phyloP scores from a whole-genome alignment of 1,284 basidiomycete genomes.

The Coriolopsis trogii region DNA sequence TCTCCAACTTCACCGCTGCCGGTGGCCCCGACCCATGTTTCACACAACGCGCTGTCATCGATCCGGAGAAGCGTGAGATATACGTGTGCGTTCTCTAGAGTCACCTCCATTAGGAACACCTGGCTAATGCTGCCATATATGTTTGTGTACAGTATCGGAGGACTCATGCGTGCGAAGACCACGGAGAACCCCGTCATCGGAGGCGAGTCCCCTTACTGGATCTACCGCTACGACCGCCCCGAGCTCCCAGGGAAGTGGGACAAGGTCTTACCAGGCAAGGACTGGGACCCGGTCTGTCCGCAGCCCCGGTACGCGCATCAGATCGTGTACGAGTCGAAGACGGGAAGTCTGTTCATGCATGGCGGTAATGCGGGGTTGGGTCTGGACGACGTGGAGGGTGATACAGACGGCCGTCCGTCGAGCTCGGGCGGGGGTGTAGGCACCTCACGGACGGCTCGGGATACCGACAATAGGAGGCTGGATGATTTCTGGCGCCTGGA shows the following conservation, averaged over 20 bases:
- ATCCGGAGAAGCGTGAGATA: conserved; percentile 62
- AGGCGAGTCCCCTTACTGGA: conserved; percentile 58
- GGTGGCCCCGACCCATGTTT: conserved; percentile 72
- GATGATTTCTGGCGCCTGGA: conserved; percentile 80
- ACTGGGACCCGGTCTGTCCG: conserved; percentile 13
- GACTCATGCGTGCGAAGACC: conserved; percentile 48
- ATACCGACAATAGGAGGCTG: conserved; percentile 47
- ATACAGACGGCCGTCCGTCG: background rate
- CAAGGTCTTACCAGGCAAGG: conserved; percentile 46
- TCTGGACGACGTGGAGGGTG: conserved; percentile 18
- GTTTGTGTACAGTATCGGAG: conserved; percentile 52
- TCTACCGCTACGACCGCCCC: conserved; percentile 57
- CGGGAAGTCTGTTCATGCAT: conserved; percentile 64
- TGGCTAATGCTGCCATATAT: background rate
- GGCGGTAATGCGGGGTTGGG: conserved; percentile 65
- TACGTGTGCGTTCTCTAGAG: conserved; percentile 58
- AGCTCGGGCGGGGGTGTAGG: background rate
- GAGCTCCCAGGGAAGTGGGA: conserved; percentile 65
- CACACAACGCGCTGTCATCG: conserved; percentile 71
- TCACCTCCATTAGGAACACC: background rate
- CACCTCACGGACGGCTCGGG: background rate
- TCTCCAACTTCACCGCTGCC: conserved; percentile 55
- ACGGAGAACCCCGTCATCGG: conserved; percentile 48
- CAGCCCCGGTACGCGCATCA: conserved; percentile 72
- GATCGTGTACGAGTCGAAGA: conserved; percentile 66